A percentile compares a stretch with the other conserved stretches of the same genome.
Conservation (phyloP, 2,329 filamentous ascomycete genomes). For the Fusarium pininemorale region DNA sequence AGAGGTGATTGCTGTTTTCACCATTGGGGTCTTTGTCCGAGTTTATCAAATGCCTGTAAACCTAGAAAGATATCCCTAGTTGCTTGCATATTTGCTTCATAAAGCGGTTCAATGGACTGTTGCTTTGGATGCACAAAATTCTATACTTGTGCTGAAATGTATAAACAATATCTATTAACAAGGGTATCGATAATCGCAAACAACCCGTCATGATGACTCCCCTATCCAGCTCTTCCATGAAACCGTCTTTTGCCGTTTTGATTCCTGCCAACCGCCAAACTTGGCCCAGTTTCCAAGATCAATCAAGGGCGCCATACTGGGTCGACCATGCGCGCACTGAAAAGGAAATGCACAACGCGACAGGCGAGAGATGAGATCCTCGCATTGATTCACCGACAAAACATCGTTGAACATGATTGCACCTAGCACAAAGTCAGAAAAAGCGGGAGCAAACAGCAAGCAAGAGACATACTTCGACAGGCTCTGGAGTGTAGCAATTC, state of each 20-base stretch:
- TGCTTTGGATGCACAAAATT: background rate
- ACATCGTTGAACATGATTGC: slow-evolving; percentile 89
- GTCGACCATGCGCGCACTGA: slow-evolving; percentile 82
- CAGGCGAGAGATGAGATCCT: slow-evolving; percentile 64
- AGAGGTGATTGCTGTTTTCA: background rate
- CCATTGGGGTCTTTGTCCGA: slow-evolving; percentile 8
- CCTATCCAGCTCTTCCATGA: slow-evolving; percentile 36
- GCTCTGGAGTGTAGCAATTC: slow-evolving; percentile 80
- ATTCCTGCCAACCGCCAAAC: slow-evolving; percentile 43
- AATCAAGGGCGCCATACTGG: slow-evolving; percentile 71
- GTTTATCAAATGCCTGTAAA: slow-evolving; percentile 9
- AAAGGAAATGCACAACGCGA: slow-evolving; percentile 76
- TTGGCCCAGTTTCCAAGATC: slow-evolving; percentile 53
- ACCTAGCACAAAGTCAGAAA: slow-evolving; percentile 45
- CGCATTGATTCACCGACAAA: slow-evolving; percentile 67
- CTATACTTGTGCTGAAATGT: background rate
- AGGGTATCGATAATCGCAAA: background rate
- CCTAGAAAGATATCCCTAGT: slow-evolving; percentile 5
- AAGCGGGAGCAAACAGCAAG: no score
- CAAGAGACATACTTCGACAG: slow-evolving; percentile 68
- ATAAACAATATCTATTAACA: background rate
- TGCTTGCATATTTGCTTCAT: background rate
- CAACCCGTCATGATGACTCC: background rate
- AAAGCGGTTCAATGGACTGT: background rate
- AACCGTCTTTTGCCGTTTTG: background rate